Evolutionary conservation across 306 rosid species (phyloP), one percentile per base, ranked within the genome.

Genomic region (Quercus suber): DNA sequence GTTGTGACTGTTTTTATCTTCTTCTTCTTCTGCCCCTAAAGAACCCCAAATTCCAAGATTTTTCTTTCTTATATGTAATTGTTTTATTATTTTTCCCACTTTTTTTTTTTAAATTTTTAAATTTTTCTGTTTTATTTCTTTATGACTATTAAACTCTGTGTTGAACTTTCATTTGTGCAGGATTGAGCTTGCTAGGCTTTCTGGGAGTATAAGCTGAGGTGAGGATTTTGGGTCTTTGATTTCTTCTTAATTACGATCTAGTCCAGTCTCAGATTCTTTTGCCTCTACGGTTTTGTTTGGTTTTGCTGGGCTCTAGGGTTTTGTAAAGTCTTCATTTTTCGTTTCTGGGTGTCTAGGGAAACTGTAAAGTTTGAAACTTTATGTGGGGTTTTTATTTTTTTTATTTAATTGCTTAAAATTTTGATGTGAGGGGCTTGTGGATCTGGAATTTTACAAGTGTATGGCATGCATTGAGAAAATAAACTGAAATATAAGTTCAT

Each of bases 151-250:
- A 80, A 69, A 82, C 19, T 86, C 83, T 73, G 55, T 53, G 73
- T 73, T 80, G 18, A 55, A 5, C 53, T 49, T 75, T 74, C 55
- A 25, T 76, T 57, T 83, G 86, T 72, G 87, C 83, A 73, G 82
- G 75, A 64, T 55, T 81, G 80, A 59, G 78, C 65, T 83, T 63
- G 79, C 33, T 81, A 58, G 82, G 89, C 87, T 75, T 90, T 82
- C 4, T 60, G 21, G 74, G 58, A 23, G 73, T 71, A 59, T 69
- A 55, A 71, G 73, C 87, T 79, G 45, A 76, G 91, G 85, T 86
- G 68, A 77, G 72, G 69, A 80, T 37, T 12, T 83, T 73, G 69
- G 79, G 56, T 77, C 69, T 65, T 51, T 58, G 2, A 63, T 73
- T 87, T 82, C 63, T 21, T 45, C 72, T 28, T 84, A 31, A 13